phyloP scores from a whole-genome alignment of 1,284 basidiomycete species.

The Pterulicium gracile region DNA sequence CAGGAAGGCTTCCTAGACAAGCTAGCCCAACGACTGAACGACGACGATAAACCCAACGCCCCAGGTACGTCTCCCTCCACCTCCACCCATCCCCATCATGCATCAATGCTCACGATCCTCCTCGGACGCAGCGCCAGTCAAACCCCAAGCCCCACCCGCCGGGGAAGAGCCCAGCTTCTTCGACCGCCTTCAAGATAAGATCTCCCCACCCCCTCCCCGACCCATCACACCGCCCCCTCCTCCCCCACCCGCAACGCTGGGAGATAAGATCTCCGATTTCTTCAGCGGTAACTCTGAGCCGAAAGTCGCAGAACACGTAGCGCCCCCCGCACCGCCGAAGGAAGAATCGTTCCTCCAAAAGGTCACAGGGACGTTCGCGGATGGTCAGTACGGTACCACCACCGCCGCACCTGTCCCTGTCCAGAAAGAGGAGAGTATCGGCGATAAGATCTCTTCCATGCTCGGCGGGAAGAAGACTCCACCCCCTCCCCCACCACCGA shows the following conservation, averaged over 20 bases:
- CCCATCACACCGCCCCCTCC: slow-evolving; percentile 7
- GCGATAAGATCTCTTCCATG: not conserved
- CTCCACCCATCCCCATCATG: not conserved
- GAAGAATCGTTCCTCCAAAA: slow-evolving; percentile 7
- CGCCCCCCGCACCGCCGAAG: slow-evolving; percentile 7
- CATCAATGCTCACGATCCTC: not conserved
- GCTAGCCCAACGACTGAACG: not conserved
- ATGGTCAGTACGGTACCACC: slow-evolving; percentile 1
- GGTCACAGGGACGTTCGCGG: slow-evolving; percentile 6
- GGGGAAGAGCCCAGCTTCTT: not conserved
- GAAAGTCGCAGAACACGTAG: slow-evolving; percentile 1
- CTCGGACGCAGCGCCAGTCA: not conserved
- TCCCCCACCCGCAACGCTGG: slow-evolving; percentile 12
- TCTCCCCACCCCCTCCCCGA: not conserved
- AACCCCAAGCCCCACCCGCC: not conserved
- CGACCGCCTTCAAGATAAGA: not conserved
- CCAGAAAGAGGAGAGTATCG: not conserved
- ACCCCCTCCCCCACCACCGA: slow-evolving; percentile 2
- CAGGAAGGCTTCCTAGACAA: not conserved
- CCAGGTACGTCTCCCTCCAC: not conserved
- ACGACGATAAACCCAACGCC: not conserved
- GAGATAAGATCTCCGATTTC: slow-evolving; percentile 15
- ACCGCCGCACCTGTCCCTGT: not conserved
- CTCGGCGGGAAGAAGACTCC: not conserved
- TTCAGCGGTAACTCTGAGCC: slow-evolving; percentile 9